phyloP scores from a whole-genome alignment of 2,329 filamentous ascomycete species.

The Trichoderma arundinaceum region DNA sequence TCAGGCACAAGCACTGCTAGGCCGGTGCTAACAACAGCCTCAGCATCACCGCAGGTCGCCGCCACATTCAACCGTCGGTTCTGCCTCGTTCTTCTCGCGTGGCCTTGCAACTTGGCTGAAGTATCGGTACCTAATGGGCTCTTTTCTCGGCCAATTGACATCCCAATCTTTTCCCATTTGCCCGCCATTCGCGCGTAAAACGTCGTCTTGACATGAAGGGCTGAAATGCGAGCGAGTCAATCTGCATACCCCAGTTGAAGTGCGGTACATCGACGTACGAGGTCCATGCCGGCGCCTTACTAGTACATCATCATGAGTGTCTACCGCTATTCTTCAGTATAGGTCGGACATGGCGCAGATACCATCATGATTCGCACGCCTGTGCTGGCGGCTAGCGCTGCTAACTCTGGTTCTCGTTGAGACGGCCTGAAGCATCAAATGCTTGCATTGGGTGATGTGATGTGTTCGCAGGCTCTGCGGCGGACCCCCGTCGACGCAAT shows the following conservation, averaged over 20 bases:
- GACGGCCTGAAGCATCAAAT: neutral
- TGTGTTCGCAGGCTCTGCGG: constrained; percentile 20
- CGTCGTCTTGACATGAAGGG: neutral
- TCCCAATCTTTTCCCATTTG: neutral
- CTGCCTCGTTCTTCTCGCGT: neutral
- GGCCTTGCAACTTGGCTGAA: neutral
- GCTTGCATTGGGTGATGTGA: neutral
- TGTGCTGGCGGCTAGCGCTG: neutral
- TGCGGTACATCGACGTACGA: neutral
- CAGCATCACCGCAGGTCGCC: constrained; percentile 4
- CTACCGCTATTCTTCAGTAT: constrained; percentile 16
- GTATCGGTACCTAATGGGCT: constrained; percentile 4
- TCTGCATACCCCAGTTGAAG: constrained; percentile 1
- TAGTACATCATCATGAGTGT: neutral
- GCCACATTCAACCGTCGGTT: constrained; percentile 18
- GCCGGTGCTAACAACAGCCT: constrained; percentile 9
- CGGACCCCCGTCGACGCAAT: neutral
- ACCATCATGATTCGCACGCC: neutral
- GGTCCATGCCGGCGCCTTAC: no score
- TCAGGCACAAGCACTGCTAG: constrained; percentile 10
- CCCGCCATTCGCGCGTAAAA: constrained; percentile 18
- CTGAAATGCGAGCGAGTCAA: neutral
- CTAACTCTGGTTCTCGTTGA: no score
- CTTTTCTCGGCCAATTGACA: constrained; percentile 8
- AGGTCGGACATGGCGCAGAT: neutral